Base-by-base conservation (phyloP, 306 rosid genomes). In the Hippophae tibetana region DNA sequence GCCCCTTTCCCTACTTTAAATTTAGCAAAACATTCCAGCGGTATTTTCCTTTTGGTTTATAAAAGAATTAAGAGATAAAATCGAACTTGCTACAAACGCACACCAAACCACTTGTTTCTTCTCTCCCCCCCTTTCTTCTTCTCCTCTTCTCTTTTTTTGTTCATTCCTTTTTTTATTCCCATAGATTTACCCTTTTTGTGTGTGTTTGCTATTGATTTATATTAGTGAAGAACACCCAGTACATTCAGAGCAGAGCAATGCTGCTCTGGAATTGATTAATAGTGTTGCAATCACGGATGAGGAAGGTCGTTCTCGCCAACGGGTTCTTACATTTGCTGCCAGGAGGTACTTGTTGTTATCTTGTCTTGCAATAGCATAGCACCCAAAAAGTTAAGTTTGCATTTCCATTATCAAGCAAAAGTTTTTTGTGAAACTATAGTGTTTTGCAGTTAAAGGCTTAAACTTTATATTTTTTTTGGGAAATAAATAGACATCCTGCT, bases 311-410 rank as follows among this genome's bases (percentile, higher is more conserved):
- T 93, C 99, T 55, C 94, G 97, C 54, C 99, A 93, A 58, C 69
- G 99, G 44, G 90, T 93, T 69, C 99, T 93, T 70, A 88, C 99
- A 47, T 88, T 88, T 77, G 99, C 97, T 75, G 99, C 99, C 55
- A 84, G 79, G 78, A 93, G 99, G 99, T 93, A 60, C 54, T 62
- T 31, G 43, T 62, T 31, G 43, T 61, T 62, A 50, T 47, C 53
- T 59, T 49, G 14, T 10, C 9, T 18, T 5, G 49, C 45, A 18
- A 47, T 56, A n/a, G n/a, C 31, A 38, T 50, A 11, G 48, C 53
- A 52, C 38, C 47, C 7, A 27, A 49, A 49, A 31, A 54, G 23
- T 46, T 61, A 18, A 38, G 45, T 51, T 58, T 9, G 59, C 31
- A 43, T 9, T 26, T 31, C 8, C 14, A 8, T 13, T 13, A 41